A percentile compares a stretch with the other conserved stretches of the same genome.
These are phyloP conservation scores for Phytopythium chamaehyphon DNA, from an alignment of 352 stramenopile genomes.

Conservation along the genomic window DNA sequence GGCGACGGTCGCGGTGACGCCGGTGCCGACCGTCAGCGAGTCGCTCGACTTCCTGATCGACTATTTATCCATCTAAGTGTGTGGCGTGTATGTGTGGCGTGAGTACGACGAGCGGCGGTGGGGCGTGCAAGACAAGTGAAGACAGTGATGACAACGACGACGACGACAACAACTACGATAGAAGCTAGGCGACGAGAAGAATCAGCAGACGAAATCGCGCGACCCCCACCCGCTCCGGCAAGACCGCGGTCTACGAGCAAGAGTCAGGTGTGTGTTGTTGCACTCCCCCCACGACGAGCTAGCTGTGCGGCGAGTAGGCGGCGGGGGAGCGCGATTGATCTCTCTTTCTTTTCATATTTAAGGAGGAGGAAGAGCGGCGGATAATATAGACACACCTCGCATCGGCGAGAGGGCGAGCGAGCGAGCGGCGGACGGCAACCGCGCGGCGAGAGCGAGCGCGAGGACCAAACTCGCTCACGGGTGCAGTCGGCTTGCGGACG, in stretches of 20 bases:
- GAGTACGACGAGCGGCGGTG: constrained; percentile 4
- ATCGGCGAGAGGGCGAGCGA: constrained; percentile 7
- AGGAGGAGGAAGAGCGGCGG: constrained; percentile 2
- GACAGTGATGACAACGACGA: background rate
- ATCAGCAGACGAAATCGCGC: constrained; percentile 5
- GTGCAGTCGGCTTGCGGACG: background rate
- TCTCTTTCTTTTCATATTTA: constrained; percentile 7
- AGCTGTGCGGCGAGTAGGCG: background rate
- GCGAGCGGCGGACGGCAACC: constrained; percentile 1
- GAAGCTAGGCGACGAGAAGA: constrained; percentile 8
- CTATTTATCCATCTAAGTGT: constrained; percentile 42
- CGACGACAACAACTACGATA: constrained; percentile 2
- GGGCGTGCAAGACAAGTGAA: background rate
- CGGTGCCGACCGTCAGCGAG: constrained; percentile 50
- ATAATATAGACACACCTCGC: constrained; percentile 10
- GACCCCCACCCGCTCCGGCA: constrained; percentile 6
- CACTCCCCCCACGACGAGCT: constrained; percentile 2
- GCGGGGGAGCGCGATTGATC: background rate
- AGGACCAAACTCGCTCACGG: constrained; percentile 1
- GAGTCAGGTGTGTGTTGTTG: constrained; percentile 7
- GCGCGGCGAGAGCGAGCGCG: constrained; percentile 2
- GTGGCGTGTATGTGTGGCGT: constrained; percentile 3
- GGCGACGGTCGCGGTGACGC: constrained; percentile 2
- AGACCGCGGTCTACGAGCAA: background rate
- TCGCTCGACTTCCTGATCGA: constrained; percentile 66